phyloP scores from a whole-genome alignment of 108 stramenopile genomes.

The Hondaea fermentalgiana region DNA sequence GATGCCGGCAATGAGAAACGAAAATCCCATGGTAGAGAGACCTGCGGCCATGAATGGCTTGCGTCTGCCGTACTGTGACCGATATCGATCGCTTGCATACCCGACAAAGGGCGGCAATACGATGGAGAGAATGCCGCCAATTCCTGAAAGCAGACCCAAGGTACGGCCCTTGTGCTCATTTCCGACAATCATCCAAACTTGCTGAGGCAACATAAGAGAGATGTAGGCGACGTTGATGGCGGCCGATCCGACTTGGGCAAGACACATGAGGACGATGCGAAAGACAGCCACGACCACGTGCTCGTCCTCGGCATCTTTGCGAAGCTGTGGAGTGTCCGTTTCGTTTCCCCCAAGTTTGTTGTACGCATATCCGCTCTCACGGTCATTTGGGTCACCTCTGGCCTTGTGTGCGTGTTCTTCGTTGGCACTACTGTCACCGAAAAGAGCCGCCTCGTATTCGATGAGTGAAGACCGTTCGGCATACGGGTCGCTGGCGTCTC shows the following conservation, averaged over 20 bases:
- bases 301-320: background rate
- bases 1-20: background rate
- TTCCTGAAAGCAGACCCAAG: background rate
- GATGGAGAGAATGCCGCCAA: background rate
- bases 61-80: background rate
- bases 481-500: background rate
- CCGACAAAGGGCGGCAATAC: background rate
- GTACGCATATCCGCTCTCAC: no score
- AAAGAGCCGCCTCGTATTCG: background rate
- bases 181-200: background rate
- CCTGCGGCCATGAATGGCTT: constrained; percentile 10
- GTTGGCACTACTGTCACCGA: background rate
- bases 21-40: background rate
- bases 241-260: background rate
- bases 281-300: background rate
- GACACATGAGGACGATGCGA: background rate
- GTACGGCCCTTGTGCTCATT: background rate
- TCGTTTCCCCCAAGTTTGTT: background rate
- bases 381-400: background rate
- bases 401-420: background rate
- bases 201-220: background rate
- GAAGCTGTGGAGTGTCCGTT: background rate
- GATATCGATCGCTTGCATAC: background rate
- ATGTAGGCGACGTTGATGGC: background rate
- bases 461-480: background rate